Percentiles rank a stretch among this genome's conserved stretches.
These are phyloP conservation scores for Falciphora oryzae DNA, from an alignment of 2,329 filamentous ascomycete species.

Conservation along the genomic window DNA sequence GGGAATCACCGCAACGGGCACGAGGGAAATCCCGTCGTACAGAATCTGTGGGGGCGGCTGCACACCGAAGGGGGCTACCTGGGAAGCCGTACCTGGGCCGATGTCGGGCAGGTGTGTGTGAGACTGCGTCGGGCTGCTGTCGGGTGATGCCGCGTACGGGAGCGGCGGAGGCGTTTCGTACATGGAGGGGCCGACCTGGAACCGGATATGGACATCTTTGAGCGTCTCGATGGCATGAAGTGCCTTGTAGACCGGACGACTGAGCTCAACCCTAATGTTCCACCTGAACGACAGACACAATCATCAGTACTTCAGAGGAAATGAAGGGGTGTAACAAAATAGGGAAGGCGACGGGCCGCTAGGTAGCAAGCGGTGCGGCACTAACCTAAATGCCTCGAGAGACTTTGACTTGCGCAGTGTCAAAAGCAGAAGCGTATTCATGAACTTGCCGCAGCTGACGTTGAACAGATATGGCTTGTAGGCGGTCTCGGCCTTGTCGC, in stretches of 20 bases:
- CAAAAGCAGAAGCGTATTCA: conserved; percentile 54
- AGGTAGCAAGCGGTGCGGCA: conserved; percentile 11
- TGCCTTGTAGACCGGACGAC: conserved; percentile 49
- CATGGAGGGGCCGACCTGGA: conserved; percentile 52
- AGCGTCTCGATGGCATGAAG: conserved; percentile 49
- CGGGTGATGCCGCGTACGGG: conserved; percentile 25
- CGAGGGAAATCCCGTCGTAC: conserved; percentile 19
- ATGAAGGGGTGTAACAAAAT: background rate
- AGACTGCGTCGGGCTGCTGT: conserved; percentile 15
- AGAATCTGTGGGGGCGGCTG: conserved; percentile 17
- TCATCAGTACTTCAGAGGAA: conserved; percentile 1
- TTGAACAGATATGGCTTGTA: conserved; percentile 50
- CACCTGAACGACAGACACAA: conserved; percentile 34
- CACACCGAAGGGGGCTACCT: background rate
- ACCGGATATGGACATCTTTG: conserved; percentile 48
- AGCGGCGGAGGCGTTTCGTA: conserved; percentile 45
- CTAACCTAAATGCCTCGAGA: conserved; percentile 52
- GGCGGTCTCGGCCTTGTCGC: conserved; percentile 45
- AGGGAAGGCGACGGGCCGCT: background rate
- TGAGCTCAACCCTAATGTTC: conserved; percentile 60
- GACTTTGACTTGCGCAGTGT: conserved; percentile 48
- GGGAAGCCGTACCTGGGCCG: conserved; percentile 15
- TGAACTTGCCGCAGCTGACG: conserved; percentile 55
- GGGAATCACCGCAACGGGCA: background rate
- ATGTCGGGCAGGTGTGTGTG: conserved; percentile 13